These are phyloP conservation scores for Daedaleopsis sinensis DNA, from an alignment of 768 basidiomycete genomes.

Conservation along the genomic window DNA sequence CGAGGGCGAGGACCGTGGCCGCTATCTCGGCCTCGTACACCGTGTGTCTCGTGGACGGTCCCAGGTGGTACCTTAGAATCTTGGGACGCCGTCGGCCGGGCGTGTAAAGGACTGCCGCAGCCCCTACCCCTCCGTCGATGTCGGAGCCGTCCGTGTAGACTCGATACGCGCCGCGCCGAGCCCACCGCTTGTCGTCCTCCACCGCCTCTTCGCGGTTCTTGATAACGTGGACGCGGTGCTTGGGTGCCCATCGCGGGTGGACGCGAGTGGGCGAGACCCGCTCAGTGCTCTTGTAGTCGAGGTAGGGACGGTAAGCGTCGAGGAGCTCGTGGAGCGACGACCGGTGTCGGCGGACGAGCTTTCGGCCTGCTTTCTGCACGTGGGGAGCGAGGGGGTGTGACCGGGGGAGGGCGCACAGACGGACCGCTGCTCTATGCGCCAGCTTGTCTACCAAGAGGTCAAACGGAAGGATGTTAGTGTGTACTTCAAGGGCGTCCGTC, in stretches of 20 bases:
- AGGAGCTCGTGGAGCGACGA: background rate
- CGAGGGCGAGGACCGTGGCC: slow-evolving; percentile 12
- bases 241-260: background rate
- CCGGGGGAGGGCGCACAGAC: slow-evolving; percentile 5
- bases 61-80: slow-evolving; percentile 23
- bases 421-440: background rate
- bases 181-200: background rate
- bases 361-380: background rate
- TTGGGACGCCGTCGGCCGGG: background rate
- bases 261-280: background rate
- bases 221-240: background rate
- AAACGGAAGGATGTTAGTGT: background rate
- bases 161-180: background rate
- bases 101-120: background rate
- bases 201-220: background rate
- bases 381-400: slow-evolving; percentile 9
- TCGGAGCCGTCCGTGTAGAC: slow-evolving; percentile 34
- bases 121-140: slow-evolving; percentile 8
- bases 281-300: background rate
- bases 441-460: background rate
- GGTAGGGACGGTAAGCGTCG: background rate
- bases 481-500: background rate
- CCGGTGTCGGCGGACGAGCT: background rate
- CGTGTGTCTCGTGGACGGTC: slow-evolving; percentile 25
- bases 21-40: slow-evolving; percentile 34